phyloP scores from a whole-genome alignment of 2,329 filamentous ascomycete species.

The Pyrenophora graminea region DNA sequence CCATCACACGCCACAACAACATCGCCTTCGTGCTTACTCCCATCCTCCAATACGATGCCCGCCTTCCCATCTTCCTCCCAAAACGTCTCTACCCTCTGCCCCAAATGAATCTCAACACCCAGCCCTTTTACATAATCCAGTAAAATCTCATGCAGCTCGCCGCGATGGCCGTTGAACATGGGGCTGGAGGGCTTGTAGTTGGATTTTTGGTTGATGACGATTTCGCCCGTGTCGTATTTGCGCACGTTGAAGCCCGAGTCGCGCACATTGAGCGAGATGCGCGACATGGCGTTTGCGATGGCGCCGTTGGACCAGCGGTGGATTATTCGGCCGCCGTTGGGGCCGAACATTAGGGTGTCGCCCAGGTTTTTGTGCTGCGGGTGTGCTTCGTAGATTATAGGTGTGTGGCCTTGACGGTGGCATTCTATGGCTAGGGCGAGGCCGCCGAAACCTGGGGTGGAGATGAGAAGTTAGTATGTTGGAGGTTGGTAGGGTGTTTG shows the following conservation, averaged over 20 bases:
- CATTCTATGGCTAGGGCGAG: slow-evolving; percentile 67
- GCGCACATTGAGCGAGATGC: slow-evolving; percentile 57
- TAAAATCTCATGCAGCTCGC: slow-evolving; percentile 63
- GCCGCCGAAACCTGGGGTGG: slow-evolving; percentile 59
- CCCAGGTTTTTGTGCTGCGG: slow-evolving; percentile 61
- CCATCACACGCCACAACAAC: slow-evolving; percentile 58
- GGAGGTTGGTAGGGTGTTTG: no score
- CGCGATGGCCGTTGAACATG: slow-evolving; percentile 62
- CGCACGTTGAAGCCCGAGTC: slow-evolving; percentile 64
- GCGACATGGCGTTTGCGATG: slow-evolving; percentile 53
- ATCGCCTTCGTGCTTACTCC: slow-evolving; percentile 54
- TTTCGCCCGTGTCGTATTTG: slow-evolving; percentile 62
- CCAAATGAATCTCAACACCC: slow-evolving; percentile 60
- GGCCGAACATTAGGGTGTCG: slow-evolving; percentile 65
- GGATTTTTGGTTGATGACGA: slow-evolving; percentile 60
- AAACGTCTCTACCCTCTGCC: slow-evolving; percentile 57
- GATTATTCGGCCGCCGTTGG: slow-evolving; percentile 65
- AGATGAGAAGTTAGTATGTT: background rate
- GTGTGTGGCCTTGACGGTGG: slow-evolving; percentile 64
- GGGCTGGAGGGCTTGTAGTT: slow-evolving; percentile 55
- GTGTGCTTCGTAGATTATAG: slow-evolving; percentile 63
- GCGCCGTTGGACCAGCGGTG: slow-evolving; percentile 59
- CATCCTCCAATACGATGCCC: slow-evolving; percentile 56
- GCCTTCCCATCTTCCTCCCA: slow-evolving; percentile 58
- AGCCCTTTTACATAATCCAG: slow-evolving; percentile 61